Evolutionary conservation across 139 green algal species (phyloP), one percentile per base, ranked within the genome.

Genomic region (Chlamydomonas schloesseri): DNA sequence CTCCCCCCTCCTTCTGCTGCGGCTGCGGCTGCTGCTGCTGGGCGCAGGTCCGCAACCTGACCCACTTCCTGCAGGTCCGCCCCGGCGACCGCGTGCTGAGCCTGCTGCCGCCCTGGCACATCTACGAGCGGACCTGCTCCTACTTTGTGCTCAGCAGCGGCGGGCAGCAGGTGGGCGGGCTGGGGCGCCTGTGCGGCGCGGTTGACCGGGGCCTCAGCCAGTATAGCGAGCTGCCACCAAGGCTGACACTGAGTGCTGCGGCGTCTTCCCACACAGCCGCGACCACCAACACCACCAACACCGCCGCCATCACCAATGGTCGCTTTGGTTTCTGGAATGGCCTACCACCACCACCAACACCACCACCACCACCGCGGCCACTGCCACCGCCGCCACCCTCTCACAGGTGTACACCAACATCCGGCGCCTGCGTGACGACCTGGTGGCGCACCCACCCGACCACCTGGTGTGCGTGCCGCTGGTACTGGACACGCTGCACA

Each of bases 31-130:
- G n/a, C n/a, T n/a, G n/a, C n/a, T n/a, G n/a, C n/a, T n/a, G n/a
- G n/a, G 55, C 55, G 55, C 55, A 60, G 60, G 76, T 94, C 17
- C 71, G 89, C 21, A 91, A 92, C 81, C 82, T 97, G 50, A 67
- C 72, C 24, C 53, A 90, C 85, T 96, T 97, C 74, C 23, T 98
- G 21, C 21, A 88, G 14, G 81, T 95, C 0, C 10, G 67, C 23
- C 67, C 92, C 11, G 91, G 93, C 11, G 84, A 97, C 31, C 87
- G 71, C 6, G 87, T 92, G 18, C 90, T 99, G 64, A 94, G 82
- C 58, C 89, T 99, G 81, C 93, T 99, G 89, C 97, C 97, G 28
- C 95, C 97, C 8, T 99, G 97, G 97, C 97, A 99, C 91, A 98
- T 99, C 89, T 98, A 99, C 78, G 94, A 97, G 92, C 91, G 95